These are phyloP conservation scores for Begonia masoniana DNA, from an alignment of 306 rosid species.

Conservation along the genomic window DNA sequence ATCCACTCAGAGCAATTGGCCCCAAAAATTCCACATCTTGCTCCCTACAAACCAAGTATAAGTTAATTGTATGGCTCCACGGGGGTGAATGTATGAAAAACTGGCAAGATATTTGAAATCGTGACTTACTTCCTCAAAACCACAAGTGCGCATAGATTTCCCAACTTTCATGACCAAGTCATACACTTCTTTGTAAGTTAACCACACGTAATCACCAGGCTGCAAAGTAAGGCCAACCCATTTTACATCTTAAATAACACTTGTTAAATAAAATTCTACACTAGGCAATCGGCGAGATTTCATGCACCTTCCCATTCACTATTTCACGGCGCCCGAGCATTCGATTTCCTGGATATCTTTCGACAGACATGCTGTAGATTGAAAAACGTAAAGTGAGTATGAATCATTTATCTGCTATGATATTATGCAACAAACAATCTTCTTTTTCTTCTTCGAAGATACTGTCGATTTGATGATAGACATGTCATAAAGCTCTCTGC, in stretches of 20 bases:
- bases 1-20: slow-evolving; percentile 77
- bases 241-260: slow-evolving; percentile 11
- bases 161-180: slow-evolving; percentile 67
- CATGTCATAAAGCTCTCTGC: too few relatives aligned
- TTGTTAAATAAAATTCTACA: too few relatives aligned
- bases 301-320: slow-evolving; percentile 45
- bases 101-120: neutral
- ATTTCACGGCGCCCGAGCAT: slow-evolving; percentile 79
- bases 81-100: neutral
- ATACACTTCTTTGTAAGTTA: slow-evolving; percentile 61
- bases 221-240: slow-evolving; percentile 16
- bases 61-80: neutral
- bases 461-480: too few relatives aligned
- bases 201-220: slow-evolving; percentile 74
- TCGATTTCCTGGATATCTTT: slow-evolving; percentile 45
- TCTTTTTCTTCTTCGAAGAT: too few relatives aligned
- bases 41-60: slow-evolving; percentile 43
- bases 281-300: too few relatives aligned
- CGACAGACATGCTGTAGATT: slow-evolving; percentile 60
- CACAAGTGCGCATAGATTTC: slow-evolving; percentile 60
- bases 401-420: neutral
- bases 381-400: neutral
- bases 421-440: too few relatives aligned
- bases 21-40: slow-evolving; percentile 85
- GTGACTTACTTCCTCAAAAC: slow-evolving; percentile 51